Base-by-base conservation (phyloP, 495 filamentous ascomycete species). In the Symbiotaphrina buchneri region DNA sequence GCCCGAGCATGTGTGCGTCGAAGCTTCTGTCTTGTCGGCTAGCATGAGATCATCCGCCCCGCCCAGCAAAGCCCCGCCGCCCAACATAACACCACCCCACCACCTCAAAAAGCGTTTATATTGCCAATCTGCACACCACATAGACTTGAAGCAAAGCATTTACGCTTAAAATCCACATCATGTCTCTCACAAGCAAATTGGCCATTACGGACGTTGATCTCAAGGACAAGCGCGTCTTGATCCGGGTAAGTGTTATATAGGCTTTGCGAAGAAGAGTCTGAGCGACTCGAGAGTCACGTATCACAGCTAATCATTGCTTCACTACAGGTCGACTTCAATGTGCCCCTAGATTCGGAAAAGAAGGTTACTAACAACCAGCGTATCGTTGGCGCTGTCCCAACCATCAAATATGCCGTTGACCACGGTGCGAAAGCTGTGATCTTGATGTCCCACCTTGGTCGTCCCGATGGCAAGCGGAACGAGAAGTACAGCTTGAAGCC, bases 121-220 rank as follows among this genome's bases (percentile, higher is more conserved):
- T n/a, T n/a, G n/a, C n/a, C n/a, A n/a, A n/a, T n/a, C n/a, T n/a
- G n/a, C n/a, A n/a, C n/a, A n/a, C n/a, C n/a, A n/a, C n/a, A n/a
- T n/a, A n/a, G n/a, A n/a, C n/a, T n/a, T n/a, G n/a, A n/a, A n/a
- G n/a, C n/a, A n/a, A n/a, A n/a, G n/a, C n/a, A n/a, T n/a, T n/a
- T n/a, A n/a, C n/a, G n/a, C n/a, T n/a, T n/a, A n/a, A n/a, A 31
- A 24, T 21, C 26, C 7, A 8, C 46, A 74, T 48, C 39, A 99
- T 99, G 87, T 94, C 90, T 71, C 79, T 99, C 51, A 75, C 81
- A 37, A 94, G 74, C 68, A 99, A 95, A 67, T 78, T 99, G 48
- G 74, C 80, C 33, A 92, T 95, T 58, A 78, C 74, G 33, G 85
- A 94, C 40, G 71, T 84, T 46, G 85, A 99, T 58, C 71, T 95